Evolutionary conservation across 768 basidiomycete species (phyloP), one percentile per base, ranked within the genome.

Genomic region (Fistulinella prunicolor): DNA sequence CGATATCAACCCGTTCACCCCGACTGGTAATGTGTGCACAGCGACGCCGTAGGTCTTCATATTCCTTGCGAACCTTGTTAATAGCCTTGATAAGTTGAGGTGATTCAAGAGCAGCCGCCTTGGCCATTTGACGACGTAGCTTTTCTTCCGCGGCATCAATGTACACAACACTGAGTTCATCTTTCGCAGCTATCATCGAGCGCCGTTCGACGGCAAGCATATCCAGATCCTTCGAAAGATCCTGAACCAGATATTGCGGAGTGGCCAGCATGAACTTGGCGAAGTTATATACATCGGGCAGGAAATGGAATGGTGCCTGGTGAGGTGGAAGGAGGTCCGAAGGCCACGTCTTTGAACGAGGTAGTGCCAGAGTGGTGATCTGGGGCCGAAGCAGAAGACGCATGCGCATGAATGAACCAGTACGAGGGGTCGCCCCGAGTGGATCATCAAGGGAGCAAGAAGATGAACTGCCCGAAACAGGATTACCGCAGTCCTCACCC

Each of bases 211-310:
- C 57, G 2, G 73, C 78, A 3, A 99, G 75, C 47, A 88, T 84
- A 28, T 80, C 79, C 23, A 93, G 67, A 50, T 99, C 89, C 38
- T 68, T 73, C 3, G 79, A 75, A 12, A 98, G 79, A 61, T 91
- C 86, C 16, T 76, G 63, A 35, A 87, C 76, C 49, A 98, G 78
- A 65, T 94, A 89, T 2, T 80, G 75, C 1, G 95, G 92, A 0
- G 94, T 92, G 17, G 92, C 93, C 21, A 98, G 82, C 94, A 98
- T 96, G 73, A 98, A 96, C 62, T 91, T 93, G 17, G 94, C 79
- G 65, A 87, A 96, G 32, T 73, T 71, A 54, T 84, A 83, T 34
- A 96, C 88, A 60, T 97, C 93, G 1, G 94, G 96, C 19, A 95
- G 76, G 73, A 99, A 98, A 63, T 96, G 82, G 73, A 94, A 98